These are phyloP conservation scores for Furcasterigmium furcatum DNA, from an alignment of 2,329 filamentous ascomycete species.

Conservation along the genomic window DNA sequence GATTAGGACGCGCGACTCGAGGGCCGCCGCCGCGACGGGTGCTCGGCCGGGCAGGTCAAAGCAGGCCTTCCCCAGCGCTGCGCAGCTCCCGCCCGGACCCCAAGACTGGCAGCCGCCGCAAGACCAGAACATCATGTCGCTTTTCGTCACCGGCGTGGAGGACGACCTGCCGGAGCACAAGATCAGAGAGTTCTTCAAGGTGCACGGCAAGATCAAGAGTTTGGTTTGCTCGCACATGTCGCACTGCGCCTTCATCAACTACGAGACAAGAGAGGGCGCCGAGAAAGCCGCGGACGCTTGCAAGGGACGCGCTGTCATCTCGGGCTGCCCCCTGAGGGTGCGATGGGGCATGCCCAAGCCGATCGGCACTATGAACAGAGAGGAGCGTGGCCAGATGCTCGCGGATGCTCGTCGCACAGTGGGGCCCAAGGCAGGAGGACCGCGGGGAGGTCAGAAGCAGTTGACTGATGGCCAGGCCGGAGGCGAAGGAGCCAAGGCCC, in stretches of 20 bases:
- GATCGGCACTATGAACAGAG: constrained; percentile 85
- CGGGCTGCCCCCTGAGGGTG: constrained; percentile 84
- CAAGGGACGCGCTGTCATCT: constrained; percentile 84
- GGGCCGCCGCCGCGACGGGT: constrained; percentile 47
- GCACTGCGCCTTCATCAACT: constrained; percentile 97
- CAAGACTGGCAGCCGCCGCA: constrained; percentile 83
- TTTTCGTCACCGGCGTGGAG: constrained; percentile 93
- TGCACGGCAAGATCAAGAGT: constrained; percentile 86
- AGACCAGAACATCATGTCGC: constrained; percentile 83
- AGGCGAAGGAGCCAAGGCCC: not conserved
- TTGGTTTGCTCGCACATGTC: constrained; percentile 95
- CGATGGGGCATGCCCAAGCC: constrained; percentile 93
- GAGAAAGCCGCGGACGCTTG: constrained; percentile 82
- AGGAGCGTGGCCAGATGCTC: constrained; percentile 77
- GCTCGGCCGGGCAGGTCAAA: constrained; percentile 45
- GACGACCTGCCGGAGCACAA: constrained; percentile 94
- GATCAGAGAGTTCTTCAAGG: constrained; percentile 84
- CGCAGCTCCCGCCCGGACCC: constrained; percentile 74
- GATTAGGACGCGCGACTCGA: constrained; percentile 70
- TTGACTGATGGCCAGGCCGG: constrained; percentile 1
- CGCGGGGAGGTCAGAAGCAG: constrained; percentile 11
- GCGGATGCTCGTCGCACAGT: constrained; percentile 59
- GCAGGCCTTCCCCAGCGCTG: constrained; percentile 64
- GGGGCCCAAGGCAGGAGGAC: constrained; percentile 23
- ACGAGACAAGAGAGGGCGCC: constrained; percentile 76